These are phyloP conservation scores for Aspergillus flavus DNA, from an alignment of 2,329 filamentous ascomycete genomes.

Conservation along the genomic window DNA sequence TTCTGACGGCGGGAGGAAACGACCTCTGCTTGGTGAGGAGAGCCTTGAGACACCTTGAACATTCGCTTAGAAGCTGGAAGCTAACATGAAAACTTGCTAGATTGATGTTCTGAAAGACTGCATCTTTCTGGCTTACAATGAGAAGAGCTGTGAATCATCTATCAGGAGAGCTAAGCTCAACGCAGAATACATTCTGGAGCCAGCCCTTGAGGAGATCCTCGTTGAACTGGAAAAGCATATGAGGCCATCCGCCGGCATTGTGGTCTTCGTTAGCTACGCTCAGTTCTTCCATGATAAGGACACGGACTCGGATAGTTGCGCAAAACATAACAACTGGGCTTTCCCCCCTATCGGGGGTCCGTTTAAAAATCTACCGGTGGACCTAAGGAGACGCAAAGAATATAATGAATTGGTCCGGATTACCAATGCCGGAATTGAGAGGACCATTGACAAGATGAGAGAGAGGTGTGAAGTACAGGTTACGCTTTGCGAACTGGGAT, in stretches of 20 bases:
- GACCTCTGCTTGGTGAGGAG: conserved; percentile 38
- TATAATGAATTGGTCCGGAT: conserved; percentile 12
- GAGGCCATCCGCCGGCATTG: neutral
- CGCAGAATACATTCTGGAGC: neutral
- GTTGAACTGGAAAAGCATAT: conserved; percentile 2
- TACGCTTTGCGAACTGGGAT: conserved; percentile 32
- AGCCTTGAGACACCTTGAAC: too few relatives aligned
- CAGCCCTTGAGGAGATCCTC: conserved; percentile 4
- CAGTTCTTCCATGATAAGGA: conserved; percentile 11
- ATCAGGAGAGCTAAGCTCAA: conserved; percentile 6
- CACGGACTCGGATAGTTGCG: neutral
- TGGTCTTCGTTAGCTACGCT: conserved; percentile 9
- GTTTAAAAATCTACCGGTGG: neutral
- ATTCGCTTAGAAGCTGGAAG: neutral
- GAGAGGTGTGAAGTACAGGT: conserved; percentile 11
- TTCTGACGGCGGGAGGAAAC: conserved; percentile 44
- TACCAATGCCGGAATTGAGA: conserved; percentile 2
- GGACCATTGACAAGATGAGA: neutral
- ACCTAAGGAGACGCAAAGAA: neutral
- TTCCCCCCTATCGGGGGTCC: neutral
- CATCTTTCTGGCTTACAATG: conserved; percentile 21
- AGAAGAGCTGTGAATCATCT: conserved; percentile 15
- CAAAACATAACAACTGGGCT: conserved; percentile 9
- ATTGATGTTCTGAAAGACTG: conserved; percentile 24
- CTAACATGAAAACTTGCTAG: neutral